Conservation (phyloP, 805 yeast species). For the Wickerhamomyces tratensis region DNA sequence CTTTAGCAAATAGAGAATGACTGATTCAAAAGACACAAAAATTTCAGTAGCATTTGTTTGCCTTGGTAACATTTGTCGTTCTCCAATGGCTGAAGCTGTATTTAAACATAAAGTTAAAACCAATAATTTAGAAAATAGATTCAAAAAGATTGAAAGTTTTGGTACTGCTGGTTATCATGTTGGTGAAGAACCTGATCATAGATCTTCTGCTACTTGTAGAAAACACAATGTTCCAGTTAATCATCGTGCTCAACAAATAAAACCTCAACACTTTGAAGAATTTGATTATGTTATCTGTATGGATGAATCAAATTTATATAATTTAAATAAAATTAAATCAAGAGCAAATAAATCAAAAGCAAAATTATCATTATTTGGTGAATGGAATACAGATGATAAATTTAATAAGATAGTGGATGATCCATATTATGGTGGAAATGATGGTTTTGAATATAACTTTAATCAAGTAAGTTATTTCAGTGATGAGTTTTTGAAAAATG, state of each 20-base stretch:
- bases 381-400: conserved; percentile 51
- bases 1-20: background rate
- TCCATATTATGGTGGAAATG: conserved; percentile 85
- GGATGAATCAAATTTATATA: conserved; percentile 51
- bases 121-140: conserved; percentile 25
- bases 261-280: conserved; percentile 35
- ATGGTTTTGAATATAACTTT: conserved; percentile 77
- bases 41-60: conserved; percentile 82
- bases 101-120: conserved; percentile 56
- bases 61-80: conserved; percentile 87
- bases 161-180: conserved; percentile 83
- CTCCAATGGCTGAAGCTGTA: conserved; percentile 98
- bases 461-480: conserved; percentile 69
- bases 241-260: conserved; percentile 69
- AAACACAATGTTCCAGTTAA: conserved; percentile 64
- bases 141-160: conserved; percentile 66
- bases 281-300: conserved; percentile 67
- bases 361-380: conserved; percentile 61
- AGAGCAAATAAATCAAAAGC: conserved; percentile 29
- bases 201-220: conserved; percentile 61
- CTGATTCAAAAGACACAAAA: conserved; percentile 8
- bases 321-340: conserved; percentile 46
- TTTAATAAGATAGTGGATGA: conserved; percentile 62
- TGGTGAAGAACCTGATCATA: conserved; percentile 74
- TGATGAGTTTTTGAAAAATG: conserved; percentile 53